Conservation (phyloP, 2,329 filamentous ascomycete genomes). For the Trichoderma sp. region DNA sequence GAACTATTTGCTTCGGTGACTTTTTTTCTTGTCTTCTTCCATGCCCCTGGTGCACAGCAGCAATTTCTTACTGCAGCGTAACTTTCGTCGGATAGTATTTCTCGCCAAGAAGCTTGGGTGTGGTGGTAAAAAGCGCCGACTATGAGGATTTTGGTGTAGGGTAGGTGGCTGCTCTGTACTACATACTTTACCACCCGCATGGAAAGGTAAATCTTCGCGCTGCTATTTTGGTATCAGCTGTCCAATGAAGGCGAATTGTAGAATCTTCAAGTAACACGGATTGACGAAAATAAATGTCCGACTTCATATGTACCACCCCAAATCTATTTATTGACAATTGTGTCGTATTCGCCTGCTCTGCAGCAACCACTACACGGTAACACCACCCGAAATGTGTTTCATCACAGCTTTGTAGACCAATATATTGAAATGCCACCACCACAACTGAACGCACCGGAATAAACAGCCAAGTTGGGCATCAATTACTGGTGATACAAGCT, state of each 20-base stretch:
- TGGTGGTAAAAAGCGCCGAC: not conserved
- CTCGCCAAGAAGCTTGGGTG: not conserved
- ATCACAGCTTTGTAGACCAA: not conserved
- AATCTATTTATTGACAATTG: too few species aligned
- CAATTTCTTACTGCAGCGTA: not conserved
- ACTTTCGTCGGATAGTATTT: not conserved
- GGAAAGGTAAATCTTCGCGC: not conserved
- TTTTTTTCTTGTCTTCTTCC: not conserved
- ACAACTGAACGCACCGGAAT: not conserved
- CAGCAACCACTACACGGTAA: not conserved
- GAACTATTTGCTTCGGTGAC: not conserved
- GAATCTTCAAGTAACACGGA: not conserved
- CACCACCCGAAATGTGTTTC: not conserved
- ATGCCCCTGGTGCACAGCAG: not conserved
- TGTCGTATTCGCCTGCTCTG: not conserved
- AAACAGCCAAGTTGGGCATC: not conserved
- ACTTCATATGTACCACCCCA: not conserved
- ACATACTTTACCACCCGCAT: not conserved
- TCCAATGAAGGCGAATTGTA: not conserved
- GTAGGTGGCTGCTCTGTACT: not conserved
- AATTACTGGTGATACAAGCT: not conserved
- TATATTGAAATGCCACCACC: not conserved
- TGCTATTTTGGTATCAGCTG: not conserved
- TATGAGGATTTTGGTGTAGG: not conserved
- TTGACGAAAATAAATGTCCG: not conserved